phyloP scores from a whole-genome alignment of 2,329 filamentous ascomycete genomes.

The Phialophora chinensis region DNA sequence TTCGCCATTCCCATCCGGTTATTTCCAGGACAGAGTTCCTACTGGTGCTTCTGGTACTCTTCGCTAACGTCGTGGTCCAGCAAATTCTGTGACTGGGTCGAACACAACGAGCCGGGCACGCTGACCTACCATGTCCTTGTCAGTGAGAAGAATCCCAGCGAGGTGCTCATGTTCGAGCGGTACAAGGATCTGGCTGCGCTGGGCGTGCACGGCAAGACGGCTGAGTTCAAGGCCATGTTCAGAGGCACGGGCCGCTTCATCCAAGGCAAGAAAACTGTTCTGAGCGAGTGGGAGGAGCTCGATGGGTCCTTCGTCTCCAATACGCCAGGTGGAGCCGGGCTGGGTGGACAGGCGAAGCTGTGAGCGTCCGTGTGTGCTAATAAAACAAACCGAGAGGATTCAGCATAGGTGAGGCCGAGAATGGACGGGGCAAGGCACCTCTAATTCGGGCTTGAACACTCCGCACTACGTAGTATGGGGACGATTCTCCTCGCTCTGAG shows the following conservation, averaged over 20 bases:
- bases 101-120: constrained; percentile 32
- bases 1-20: neutral
- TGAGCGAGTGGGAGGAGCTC: constrained; percentile 35
- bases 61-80: constrained; percentile 17
- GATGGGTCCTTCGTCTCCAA: constrained; percentile 36
- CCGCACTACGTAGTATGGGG: neutral
- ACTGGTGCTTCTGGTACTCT: neutral
- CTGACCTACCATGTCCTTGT: constrained; percentile 35
- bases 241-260: constrained; percentile 32
- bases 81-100: constrained; percentile 35
- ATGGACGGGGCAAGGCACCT: neutral
- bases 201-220: constrained; percentile 33
- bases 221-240: constrained; percentile 38
- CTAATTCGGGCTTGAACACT: neutral
- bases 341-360: constrained; percentile 22
- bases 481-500: neutral
- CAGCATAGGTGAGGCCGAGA: neutral
- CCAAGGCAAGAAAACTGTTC: constrained; percentile 32
- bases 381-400: neutral
- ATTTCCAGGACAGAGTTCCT: neutral
- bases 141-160: constrained; percentile 28
- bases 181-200: constrained; percentile 35
- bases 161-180: constrained; percentile 37
- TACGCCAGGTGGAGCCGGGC: constrained; percentile 23
- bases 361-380: neutral